Base-by-base conservation (phyloP, 2,329 filamentous ascomycete species). In the Blastomyces gilchristii region DNA sequence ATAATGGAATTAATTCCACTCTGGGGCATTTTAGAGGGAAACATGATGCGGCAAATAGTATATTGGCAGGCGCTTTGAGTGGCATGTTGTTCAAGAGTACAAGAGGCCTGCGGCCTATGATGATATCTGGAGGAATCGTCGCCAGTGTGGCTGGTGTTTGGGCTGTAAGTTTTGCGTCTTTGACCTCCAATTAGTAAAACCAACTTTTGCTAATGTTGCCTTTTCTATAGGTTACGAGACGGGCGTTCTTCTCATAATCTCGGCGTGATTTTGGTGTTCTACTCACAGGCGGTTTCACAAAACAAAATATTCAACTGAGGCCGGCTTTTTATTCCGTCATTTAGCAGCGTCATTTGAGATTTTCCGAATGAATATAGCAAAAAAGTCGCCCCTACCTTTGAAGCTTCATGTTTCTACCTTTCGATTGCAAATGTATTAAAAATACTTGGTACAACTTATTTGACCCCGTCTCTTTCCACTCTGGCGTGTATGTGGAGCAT, bases 81-180 rank as follows among this genome's bases (percentile, higher is more conserved):
- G 94, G 94, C 64, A 92, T 93, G 83, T 75, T 99, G 16, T 99
- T 99, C 80, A 97, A 97, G 83, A 96, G 92, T 76, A 97, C 95
- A 58, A 85, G 90, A 71, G 94, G 94, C 6, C 67, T 94, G 65
- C 85, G 89, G 76, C 92, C 91, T 43, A 97, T 97, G 92, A 82
- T 94, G 80, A 94, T 97, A 71, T 96, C 92, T 45, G 90, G 91
- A 67, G 90, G 87, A 69, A 87, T 99, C 68, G 92, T 97, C 64
- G 94, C 88, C 61, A 85, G 86, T 52, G 83, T 94, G 66, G 95
- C 94, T 62, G 91, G 89, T 67, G 83, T 80, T 65, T 99, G 95
- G 94, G 88, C 92, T 72, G 93, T 99, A 85, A 78, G 90, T 85
- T 58, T 45, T 28, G 28, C 6, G 11, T 14, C 41, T 52, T 31